Evolutionary conservation across 495 filamentous ascomycete species (phyloP), one percentile per base, ranked within the genome.

Genomic region (Parathielavia appendiculata): DNA sequence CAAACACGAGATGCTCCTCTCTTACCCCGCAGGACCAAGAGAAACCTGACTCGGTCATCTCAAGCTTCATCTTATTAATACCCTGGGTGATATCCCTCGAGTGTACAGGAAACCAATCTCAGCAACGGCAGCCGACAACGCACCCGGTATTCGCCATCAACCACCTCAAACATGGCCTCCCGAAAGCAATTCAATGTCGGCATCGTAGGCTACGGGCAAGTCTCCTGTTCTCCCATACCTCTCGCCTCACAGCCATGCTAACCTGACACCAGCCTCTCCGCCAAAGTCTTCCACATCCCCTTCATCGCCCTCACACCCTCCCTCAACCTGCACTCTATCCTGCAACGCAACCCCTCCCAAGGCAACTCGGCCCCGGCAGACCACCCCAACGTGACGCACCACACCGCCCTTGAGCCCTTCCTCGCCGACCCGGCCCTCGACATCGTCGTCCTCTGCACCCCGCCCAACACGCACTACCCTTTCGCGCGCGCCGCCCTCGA

Each of bases 231-330:
- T 23, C 20, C 22, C 17, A 17, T 17, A 5, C 4, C 22, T 39
- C 52, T 35, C 1, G 30, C 5, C 32, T 11, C 10, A 47, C 1
- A 32, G n/a, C 19, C 3, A 38, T 19, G 19, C 48, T 59, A 61
- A 60, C 60, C 3, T 50, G 63, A 39, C 62, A 20, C 6, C 51
- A 81, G 90, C 67, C 75, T 92, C 73, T 92, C 90, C 44, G 90
- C 91, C 63, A 92, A 92, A 66, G 73, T 86, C 73, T 95, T 95
- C 76, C 91, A 95, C 73, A 92, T 96, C 71, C 91, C 91, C 57
- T 88, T 93, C 73, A 86, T 96, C 68, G 72, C 74, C 40, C 75
- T 78, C 23, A 81, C 85, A 1, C 76, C 86, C 23, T 73, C 81
- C 36, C 76, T 93, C 61, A 83, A 79, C 16, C 81, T 95, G 44